A percentile compares a stretch with the other conserved stretches of the same genome.
These are phyloP conservation scores for Aspergillus haitiensis DNA, from an alignment of 495 filamentous ascomycete species.

Conservation along the genomic window DNA sequence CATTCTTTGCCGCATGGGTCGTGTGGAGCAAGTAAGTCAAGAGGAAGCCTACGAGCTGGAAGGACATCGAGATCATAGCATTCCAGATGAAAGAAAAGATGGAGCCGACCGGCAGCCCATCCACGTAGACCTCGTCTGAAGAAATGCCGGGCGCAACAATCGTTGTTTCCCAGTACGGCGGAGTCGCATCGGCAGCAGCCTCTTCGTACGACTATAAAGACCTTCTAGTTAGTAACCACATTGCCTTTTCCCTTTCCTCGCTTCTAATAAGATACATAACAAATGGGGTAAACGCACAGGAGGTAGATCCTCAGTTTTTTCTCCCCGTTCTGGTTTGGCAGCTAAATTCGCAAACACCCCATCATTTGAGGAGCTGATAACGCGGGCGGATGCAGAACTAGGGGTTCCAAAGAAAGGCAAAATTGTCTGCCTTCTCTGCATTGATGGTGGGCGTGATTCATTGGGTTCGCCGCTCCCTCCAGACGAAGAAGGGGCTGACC, in stretches of 20 bases:
- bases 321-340: conserved; percentile 85
- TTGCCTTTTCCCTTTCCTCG: background rate
- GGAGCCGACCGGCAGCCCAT: conserved; percentile 93
- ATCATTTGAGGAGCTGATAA: conserved; percentile 67
- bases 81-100: conserved; percentile 98
- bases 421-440: conserved; percentile 53
- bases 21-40: conserved; percentile 98
- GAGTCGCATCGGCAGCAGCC: conserved; percentile 93
- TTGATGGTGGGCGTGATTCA: conserved; percentile 24
- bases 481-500: conserved; percentile 40
- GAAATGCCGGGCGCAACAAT: conserved; percentile 88
- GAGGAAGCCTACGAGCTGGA: conserved; percentile 94
- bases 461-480: conserved; percentile 29
- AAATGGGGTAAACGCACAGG: conserved; percentile 64
- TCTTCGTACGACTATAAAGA: conserved; percentile 86
- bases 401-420: conserved; percentile 49
- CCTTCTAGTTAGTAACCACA: conserved; percentile 9
- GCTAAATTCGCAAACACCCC: conserved; percentile 95
- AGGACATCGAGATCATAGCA: conserved; percentile 97
- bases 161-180: conserved; percentile 98
- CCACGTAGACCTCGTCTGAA: conserved; percentile 90
- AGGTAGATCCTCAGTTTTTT: conserved; percentile 80
- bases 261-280: conserved; percentile 1
- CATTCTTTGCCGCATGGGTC: conserved; percentile 96
- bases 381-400: conserved; percentile 40